Evolutionary conservation across 306 rosid genomes (phyloP).

Genomic region (Castanea sativa): DNA sequence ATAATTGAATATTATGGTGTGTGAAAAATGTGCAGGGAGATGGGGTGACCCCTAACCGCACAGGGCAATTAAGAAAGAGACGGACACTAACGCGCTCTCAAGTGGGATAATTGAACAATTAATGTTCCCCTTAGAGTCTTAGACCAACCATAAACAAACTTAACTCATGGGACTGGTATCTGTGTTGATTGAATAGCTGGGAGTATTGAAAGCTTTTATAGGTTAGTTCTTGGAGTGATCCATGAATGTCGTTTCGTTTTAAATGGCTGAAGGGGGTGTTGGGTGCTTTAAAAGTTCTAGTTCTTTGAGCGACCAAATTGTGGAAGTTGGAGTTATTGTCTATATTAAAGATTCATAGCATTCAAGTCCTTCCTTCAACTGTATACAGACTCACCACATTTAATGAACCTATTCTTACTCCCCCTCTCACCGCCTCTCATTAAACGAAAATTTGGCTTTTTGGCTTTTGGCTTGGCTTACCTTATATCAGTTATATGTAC

Average conservation of each 20-base stretch:
- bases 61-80: no score
- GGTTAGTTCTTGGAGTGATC: slow-evolving; percentile 35
- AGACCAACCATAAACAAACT: neutral
- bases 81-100: no score
- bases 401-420: slow-evolving; percentile 44
- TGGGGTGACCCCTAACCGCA: no score
- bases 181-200: slow-evolving; percentile 36
- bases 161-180: slow-evolving; percentile 27
- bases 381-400: slow-evolving; percentile 49
- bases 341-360: slow-evolving; percentile 44
- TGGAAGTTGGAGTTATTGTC: slow-evolving; percentile 74
- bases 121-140: slow-evolving; percentile 6
- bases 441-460: slow-evolving; percentile 24
- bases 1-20: no score
- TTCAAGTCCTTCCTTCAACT: slow-evolving; percentile 66
- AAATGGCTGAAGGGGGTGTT: slow-evolving; percentile 63
- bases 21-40: no score
- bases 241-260: slow-evolving; percentile 39
- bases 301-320: slow-evolving; percentile 49
- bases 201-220: slow-evolving; percentile 45
- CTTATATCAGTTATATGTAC: neutral
- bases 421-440: slow-evolving; percentile 60
- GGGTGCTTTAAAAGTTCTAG: slow-evolving; percentile 59
- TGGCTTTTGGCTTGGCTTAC: slow-evolving; percentile 9
- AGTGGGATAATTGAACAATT: slow-evolving; percentile 7